These are phyloP conservation scores for Yamagishiella unicocca DNA, from an alignment of 139 green algal species.

Conservation along the genomic window DNA sequence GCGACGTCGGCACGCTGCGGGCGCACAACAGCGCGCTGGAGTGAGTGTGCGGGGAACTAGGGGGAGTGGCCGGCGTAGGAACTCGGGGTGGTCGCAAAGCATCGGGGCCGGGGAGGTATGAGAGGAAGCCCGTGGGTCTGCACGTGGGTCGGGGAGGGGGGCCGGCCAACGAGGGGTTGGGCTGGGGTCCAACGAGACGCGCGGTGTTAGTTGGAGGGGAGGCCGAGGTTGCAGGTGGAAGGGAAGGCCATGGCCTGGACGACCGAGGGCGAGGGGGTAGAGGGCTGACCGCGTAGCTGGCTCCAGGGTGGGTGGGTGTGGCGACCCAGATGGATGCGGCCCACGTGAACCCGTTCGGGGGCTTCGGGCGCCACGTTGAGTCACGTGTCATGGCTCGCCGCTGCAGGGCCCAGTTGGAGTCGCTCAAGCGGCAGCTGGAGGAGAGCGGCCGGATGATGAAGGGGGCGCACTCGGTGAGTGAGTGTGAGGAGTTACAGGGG, in stretches of 20 bases:
- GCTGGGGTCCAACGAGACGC: background rate
- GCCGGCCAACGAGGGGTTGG: background rate
- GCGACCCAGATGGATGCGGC: too few relatives aligned
- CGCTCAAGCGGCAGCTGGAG: slow-evolving; percentile 25
- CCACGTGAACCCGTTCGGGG: too few relatives aligned
- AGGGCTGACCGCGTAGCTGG: too few relatives aligned
- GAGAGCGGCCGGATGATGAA: background rate
- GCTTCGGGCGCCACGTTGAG: too few relatives aligned
- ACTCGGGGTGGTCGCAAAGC: background rate
- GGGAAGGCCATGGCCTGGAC: too few relatives aligned
- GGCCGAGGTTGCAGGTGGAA: too few relatives aligned
- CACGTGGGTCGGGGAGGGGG: too few relatives aligned
- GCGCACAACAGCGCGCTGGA: slow-evolving; percentile 4
- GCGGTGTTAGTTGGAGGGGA: background rate
- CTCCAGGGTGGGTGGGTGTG: too few relatives aligned
- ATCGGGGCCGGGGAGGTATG: too few relatives aligned
- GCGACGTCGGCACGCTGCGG: background rate
- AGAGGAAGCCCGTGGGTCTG: background rate
- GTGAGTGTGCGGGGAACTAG: background rate
- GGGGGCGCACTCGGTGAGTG: background rate
- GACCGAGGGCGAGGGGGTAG: too few relatives aligned
- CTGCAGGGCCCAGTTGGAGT: slow-evolving; percentile 7
- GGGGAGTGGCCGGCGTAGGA: background rate
- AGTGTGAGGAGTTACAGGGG: background rate
- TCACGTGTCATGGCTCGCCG: too few relatives aligned